Conservation (phyloP, 1,139 yeast genomes). For the Pneumocystis canis region DNA sequence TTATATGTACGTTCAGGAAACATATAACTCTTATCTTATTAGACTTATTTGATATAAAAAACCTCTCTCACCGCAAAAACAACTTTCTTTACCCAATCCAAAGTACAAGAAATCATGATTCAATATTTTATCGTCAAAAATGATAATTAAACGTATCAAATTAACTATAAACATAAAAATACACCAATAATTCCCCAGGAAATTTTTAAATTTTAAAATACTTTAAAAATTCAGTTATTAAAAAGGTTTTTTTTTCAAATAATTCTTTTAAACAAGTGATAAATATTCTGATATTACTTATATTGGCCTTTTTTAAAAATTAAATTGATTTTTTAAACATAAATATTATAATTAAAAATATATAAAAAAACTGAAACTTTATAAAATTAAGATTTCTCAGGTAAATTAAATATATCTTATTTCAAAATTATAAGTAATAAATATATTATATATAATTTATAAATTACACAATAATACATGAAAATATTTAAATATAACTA, state of each 20-base stretch:
- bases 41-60: neutral
- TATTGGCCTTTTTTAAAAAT: too few relatives aligned
- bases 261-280: neutral
- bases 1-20: neutral
- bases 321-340: too few relatives aligned
- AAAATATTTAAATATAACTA: neutral
- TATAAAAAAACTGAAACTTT: too few relatives aligned
- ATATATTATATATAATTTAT: neutral
- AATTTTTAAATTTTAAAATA: neutral
- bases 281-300: neutral
- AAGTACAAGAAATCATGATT: neutral
- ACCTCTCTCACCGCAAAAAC: neutral
- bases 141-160: neutral
- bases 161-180: neutral
- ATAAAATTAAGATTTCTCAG: too few relatives aligned
- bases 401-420: too few relatives aligned
- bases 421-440: too few relatives aligned
- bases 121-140: neutral
- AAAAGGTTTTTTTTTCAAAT: too few relatives aligned
- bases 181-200: neutral
- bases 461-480: neutral
- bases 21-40: neutral
- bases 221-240: neutral
- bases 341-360: too few relatives aligned
- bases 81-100: neutral